Base-by-base conservation (phyloP, 1,284 basidiomycete genomes). In the Apiotrichum gracile region DNA sequence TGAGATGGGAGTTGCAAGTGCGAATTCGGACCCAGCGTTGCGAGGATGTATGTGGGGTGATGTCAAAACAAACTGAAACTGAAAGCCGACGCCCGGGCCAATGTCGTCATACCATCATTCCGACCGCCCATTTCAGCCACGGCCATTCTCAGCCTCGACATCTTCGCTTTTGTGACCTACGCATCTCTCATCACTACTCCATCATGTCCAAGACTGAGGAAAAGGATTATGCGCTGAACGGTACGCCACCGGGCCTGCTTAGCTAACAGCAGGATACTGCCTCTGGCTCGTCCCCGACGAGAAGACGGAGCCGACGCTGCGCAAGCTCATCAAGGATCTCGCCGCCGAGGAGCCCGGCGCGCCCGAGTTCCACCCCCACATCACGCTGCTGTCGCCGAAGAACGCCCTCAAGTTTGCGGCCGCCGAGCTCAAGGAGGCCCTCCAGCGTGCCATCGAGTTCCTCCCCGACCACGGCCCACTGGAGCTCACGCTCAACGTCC, bases 351-450 rank as follows among this genome's bases (percentile, higher is more conserved):
- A 47, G 3, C 24, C 53, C 13, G 40, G 29, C 7, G 61, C 62
- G 1, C 67, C 69, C 1, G 31, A 42, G 4, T 70, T 70, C 54
- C 29, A 17, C 16, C 66, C 69, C 1, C 69, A 70, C 52, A 64
- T 70, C 51, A 70, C 69, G 1, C 58, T 70, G 12, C 52, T 64
- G 16, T 47, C 57, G 19, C 61, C 64, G 4, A 57, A 64, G 21
- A 49, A 46, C 37, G 37, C 29, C 9, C 24, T 42, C 5, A 35
- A 37, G 31, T 26, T 17, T 16, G 19, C 33, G 10, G 8, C 43
- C 10, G n/a, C 44, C 16, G 35, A 22, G 2, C 33, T 59, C 16
- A 34, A 29, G 16, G 33, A 19, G 16, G 45, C 51, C 12, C 42
- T 55, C 8, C 25, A 45, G 35, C 29, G 10, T 8, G 52, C 47